Conservation (phyloP, 441 rosid genomes). For the Erodium texanum region DNA sequence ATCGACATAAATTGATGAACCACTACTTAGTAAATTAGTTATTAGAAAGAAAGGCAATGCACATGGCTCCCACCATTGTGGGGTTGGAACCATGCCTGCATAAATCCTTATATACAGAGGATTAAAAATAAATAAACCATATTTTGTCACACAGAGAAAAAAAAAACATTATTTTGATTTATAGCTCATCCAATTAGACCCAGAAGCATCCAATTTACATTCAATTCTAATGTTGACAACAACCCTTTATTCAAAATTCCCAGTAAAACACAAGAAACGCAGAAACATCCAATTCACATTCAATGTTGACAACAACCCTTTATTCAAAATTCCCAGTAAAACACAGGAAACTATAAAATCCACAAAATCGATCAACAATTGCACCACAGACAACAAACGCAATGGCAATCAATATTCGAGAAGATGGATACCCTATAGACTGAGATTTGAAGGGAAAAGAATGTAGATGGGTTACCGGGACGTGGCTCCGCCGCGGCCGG, state of each 20-base stretch:
- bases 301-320: no score
- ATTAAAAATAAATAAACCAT: neutral
- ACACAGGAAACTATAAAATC: neutral
- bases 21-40: neutral
- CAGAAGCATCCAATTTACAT: neutral
- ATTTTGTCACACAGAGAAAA: neutral
- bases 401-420: no score
- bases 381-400: neutral
- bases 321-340: no score
- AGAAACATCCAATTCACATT: no score
- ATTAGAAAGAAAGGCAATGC: no score
- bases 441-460: neutral
- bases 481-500: neutral
- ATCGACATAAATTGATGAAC: neutral
- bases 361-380: neutral
- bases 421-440: neutral
- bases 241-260: neutral
- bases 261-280: no score
- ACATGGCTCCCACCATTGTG: neutral
- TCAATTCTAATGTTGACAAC: neutral
- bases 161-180: neutral
- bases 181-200: neutral
- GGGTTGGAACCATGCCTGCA: slow-evolving; percentile 4
- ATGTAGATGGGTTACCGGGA: neutral
- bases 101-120: neutral